Evolutionary conservation across 2,329 filamentous ascomycete genomes (phyloP).

Genomic region (Fusarium goolgardi): DNA sequence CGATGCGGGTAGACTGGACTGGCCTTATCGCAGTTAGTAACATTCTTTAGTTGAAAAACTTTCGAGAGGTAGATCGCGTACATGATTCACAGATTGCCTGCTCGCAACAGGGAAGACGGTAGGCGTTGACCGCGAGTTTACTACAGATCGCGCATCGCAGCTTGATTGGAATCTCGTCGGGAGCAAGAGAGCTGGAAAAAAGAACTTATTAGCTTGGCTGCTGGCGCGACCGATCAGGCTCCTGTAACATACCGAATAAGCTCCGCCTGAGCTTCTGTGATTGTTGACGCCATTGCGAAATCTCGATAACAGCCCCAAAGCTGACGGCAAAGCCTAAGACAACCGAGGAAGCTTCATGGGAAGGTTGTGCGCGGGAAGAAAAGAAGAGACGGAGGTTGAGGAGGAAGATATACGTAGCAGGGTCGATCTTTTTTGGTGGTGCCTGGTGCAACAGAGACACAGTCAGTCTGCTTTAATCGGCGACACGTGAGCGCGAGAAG

Average conservation of each 20-base stretch:
- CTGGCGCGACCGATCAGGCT: conserved; percentile 2
- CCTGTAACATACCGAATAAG: conserved; percentile 62
- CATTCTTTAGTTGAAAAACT: not conserved
- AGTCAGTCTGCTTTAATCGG: conserved; percentile 23
- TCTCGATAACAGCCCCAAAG: conserved; percentile 32
- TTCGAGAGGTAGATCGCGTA: conserved; percentile 52
- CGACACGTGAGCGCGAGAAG: conserved; percentile 4
- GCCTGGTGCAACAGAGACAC: conserved; percentile 24
- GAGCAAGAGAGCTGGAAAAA: conserved; percentile 72
- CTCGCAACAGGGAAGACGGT: conserved; percentile 92
- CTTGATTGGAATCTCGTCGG: conserved; percentile 94
- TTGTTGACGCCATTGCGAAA: conserved; percentile 53
- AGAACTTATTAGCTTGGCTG: conserved; percentile 20
- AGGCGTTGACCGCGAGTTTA: conserved; percentile 89
- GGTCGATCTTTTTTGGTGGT: conserved; percentile 25
- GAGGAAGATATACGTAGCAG: conserved; percentile 25
- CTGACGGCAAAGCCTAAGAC: conserved; percentile 40
- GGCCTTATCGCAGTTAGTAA: conserved; percentile 64
- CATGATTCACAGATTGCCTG: conserved; percentile 93
- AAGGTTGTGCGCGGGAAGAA: conserved; percentile 22
- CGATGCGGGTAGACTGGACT: conserved; percentile 77
- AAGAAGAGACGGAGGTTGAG: conserved; percentile 3
- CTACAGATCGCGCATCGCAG: conserved; percentile 94
- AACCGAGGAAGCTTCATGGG: conserved; percentile 43
- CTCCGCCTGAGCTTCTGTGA: conserved; percentile 66